phyloP scores from a whole-genome alignment of 495 filamentous ascomycete genomes.

The Hypoxylon subgilvum region DNA sequence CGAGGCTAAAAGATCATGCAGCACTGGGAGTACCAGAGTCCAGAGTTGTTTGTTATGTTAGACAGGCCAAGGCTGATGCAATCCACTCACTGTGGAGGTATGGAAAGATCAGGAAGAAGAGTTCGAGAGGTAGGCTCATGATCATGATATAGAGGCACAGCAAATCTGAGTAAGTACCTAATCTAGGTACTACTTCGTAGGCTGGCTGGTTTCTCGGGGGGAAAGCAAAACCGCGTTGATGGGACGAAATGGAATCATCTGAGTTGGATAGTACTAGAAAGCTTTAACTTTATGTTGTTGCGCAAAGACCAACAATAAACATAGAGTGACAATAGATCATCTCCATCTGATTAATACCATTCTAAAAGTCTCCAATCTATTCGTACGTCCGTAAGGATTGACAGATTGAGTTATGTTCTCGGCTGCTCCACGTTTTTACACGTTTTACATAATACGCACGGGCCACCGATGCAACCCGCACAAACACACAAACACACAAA shows the following conservation, averaged over 20 bases:
- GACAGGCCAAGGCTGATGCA: conserved; percentile 4
- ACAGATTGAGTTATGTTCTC: no score
- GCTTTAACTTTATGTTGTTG: no score
- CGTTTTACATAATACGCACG: conserved; percentile 16
- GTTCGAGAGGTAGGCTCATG: not conserved
- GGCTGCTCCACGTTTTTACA: no score
- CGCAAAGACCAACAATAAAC: no score
- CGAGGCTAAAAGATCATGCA: conserved; percentile 2
- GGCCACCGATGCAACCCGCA: conserved; percentile 10
- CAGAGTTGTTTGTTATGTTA: not conserved
- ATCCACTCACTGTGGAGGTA: conserved; percentile 2
- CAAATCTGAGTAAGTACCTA: not conserved
- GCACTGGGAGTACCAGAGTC: not conserved
- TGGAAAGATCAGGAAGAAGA: conserved; percentile 4
- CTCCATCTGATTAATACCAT: no score
- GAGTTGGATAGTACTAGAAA: no score
- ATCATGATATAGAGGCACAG: not conserved
- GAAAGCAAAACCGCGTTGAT: no score
- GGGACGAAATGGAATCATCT: no score
- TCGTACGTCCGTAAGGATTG: no score
- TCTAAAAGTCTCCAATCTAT: no score
- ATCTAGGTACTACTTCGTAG: not conserved
- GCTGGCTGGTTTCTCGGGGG: no score
- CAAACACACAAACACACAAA: conserved; percentile 11
- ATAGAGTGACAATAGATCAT: no score